Percentiles rank a stretch among this genome's conserved stretches.
phyloP scores from a whole-genome alignment of 352 stramenopile genomes.

The Aphanomyces invadans region DNA sequence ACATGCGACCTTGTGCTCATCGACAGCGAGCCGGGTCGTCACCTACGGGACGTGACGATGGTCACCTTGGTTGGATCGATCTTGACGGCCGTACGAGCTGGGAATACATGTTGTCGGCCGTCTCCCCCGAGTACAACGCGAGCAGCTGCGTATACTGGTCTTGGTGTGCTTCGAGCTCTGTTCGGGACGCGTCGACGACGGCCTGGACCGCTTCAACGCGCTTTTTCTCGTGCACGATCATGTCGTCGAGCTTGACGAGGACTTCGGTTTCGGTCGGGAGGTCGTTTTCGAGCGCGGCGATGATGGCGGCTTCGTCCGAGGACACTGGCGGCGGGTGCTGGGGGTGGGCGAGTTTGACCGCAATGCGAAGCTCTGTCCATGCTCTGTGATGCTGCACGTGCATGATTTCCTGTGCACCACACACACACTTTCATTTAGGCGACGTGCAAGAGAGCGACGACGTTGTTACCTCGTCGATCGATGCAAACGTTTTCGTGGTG shows the following conservation, averaged over 20 bases:
- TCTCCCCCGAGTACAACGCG: background rate
- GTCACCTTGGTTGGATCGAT: background rate
- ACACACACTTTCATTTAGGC: background rate
- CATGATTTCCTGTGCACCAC: conserved; percentile 3
- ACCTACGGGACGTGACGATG: background rate
- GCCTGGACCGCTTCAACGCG: background rate
- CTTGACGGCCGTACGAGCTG: conserved; percentile 17
- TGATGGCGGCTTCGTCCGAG: background rate
- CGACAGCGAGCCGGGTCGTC: background rate
- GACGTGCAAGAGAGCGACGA: too few relatives aligned
- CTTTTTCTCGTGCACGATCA: background rate
- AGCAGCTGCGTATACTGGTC: conserved; percentile 4
- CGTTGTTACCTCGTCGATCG: conserved; percentile 11
- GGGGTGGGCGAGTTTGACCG: background rate
- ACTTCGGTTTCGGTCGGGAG: background rate
- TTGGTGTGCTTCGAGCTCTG: conserved; percentile 4
- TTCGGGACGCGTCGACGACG: background rate
- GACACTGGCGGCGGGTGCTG: background rate
- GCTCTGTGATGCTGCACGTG: background rate
- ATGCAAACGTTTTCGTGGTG: background rate
- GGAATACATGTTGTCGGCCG: background rate
- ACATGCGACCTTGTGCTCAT: background rate
- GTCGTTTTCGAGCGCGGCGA: background rate
- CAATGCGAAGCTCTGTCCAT: conserved; percentile 11
- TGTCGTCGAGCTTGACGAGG: background rate